A percentile compares a stretch with the other conserved stretches of the same genome.
Conservation (phyloP, 306 rosid genomes). For the Ochetophila trinervis region DNA sequence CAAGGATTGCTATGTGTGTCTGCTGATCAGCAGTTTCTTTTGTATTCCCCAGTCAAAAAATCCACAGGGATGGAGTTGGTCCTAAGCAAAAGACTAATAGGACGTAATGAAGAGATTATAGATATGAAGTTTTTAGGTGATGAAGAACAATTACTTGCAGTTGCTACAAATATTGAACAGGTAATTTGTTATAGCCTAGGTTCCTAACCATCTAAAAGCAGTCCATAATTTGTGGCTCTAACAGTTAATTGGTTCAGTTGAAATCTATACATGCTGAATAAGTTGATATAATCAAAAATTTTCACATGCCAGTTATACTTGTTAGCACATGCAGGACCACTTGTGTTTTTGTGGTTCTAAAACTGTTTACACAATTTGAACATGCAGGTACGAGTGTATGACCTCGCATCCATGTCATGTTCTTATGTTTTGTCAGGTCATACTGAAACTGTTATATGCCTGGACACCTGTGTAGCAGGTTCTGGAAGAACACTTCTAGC, state of each 20-base stretch:
- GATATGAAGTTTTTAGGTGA: conserved; percentile 91
- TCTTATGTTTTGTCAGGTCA: conserved; percentile 85
- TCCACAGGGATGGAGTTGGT: conserved; percentile 49
- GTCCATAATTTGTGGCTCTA: conserved; percentile 4
- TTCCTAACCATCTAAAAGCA: conserved; percentile 10
- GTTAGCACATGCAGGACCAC: neutral
- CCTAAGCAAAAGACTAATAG: conserved; percentile 76
- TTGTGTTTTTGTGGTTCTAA: conserved; percentile 12
- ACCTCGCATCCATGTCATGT: conserved; percentile 84
- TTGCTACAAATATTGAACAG: conserved; percentile 97
- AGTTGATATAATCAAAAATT: neutral
- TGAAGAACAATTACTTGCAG: conserved; percentile 79
- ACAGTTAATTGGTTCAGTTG: conserved; percentile 14
- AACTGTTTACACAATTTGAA: conserved; percentile 29
- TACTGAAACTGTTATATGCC: conserved; percentile 70
- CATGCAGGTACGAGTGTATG: conserved; percentile 88
- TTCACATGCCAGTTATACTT: neutral
- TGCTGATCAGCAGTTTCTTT: conserved; percentile 86
- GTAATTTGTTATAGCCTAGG: conserved; percentile 34
- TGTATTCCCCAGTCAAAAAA: conserved; percentile 55
- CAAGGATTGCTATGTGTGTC: conserved; percentile 95
- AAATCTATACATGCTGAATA: neutral
- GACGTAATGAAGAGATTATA: conserved; percentile 86
- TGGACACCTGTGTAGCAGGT: conserved; percentile 83
- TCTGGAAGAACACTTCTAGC: conserved; percentile 65